Conservation (phyloP, 2,329 filamentous ascomycete species). For the Diaporthe capsici region DNA sequence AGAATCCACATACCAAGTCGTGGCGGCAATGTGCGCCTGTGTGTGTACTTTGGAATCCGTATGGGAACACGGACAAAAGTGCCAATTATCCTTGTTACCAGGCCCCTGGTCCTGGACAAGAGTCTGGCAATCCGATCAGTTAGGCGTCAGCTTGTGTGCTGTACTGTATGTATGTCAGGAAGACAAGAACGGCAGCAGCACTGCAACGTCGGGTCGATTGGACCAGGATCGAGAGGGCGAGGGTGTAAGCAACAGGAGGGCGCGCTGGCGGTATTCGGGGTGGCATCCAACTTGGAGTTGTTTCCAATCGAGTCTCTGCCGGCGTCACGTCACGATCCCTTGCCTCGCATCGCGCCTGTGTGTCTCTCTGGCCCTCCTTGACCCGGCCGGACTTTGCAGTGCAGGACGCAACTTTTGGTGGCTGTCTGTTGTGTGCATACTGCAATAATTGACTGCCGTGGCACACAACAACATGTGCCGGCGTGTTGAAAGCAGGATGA, state of each 20-base stretch:
- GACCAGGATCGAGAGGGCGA: neutral
- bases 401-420: neutral
- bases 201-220: slow-evolving; percentile 17
- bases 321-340: slow-evolving; percentile 27
- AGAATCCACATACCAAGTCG: neutral
- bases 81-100: neutral
- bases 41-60: neutral
- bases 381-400: neutral
- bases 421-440: neutral
- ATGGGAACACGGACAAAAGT: neutral
- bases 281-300: neutral
- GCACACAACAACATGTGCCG: slow-evolving; percentile 6
- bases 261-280: neutral
- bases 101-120: neutral
- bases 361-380: neutral
- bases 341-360: slow-evolving; percentile 24
- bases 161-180: neutral
- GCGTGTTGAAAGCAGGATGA: neutral
- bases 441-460: slow-evolving; percentile 1
- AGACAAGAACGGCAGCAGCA: slow-evolving; percentile 12
- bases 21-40: no score
- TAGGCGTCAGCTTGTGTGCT: neutral
- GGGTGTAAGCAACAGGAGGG: neutral
- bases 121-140: neutral
- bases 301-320: slow-evolving; percentile 1